These are phyloP conservation scores for Chlorociboria aeruginascens DNA, from an alignment of 495 filamentous ascomycete genomes.

Conservation along the genomic window DNA sequence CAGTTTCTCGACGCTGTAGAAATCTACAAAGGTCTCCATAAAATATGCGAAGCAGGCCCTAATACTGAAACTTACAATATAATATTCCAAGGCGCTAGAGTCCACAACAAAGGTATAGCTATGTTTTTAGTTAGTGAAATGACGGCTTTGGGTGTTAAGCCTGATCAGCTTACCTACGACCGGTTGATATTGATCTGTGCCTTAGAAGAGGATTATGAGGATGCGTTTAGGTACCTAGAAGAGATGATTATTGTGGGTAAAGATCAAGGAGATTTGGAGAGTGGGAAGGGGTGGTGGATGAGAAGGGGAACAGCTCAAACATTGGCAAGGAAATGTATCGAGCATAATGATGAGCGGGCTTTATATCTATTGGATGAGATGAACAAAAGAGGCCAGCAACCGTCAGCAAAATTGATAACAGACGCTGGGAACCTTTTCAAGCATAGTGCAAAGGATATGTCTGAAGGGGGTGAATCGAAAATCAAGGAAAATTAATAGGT, in stretches of 20 bases:
- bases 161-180: slow-evolving; percentile 54
- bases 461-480: too few relatives aligned
- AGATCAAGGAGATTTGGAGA: slow-evolving; percentile 1
- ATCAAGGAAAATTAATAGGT: too few relatives aligned
- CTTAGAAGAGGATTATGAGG: slow-evolving; percentile 36
- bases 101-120: slow-evolving; percentile 34
- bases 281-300: slow-evolving; percentile 15
- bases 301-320: slow-evolving; percentile 10
- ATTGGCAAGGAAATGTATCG: slow-evolving; percentile 9
- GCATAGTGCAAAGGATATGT: too few relatives aligned
- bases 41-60: slow-evolving; percentile 43
- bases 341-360: slow-evolving; percentile 5
- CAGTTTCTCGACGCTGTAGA: slow-evolving; percentile 45
- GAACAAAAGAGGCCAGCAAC: slow-evolving; percentile 1
- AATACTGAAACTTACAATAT: slow-evolving; percentile 53
- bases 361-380: slow-evolving; percentile 12
- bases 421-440: slow-evolving; percentile 1
- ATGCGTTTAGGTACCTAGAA: slow-evolving; percentile 44
- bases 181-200: slow-evolving; percentile 55
- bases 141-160: slow-evolving; percentile 45
- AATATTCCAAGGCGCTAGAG: slow-evolving; percentile 40
- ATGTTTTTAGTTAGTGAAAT: slow-evolving; percentile 69
- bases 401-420: neutral
- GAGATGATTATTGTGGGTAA: slow-evolving; percentile 32
- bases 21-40: slow-evolving; percentile 59